phyloP scores from a whole-genome alignment of 163 green algal genomes.

The Volvox carteri region DNA sequence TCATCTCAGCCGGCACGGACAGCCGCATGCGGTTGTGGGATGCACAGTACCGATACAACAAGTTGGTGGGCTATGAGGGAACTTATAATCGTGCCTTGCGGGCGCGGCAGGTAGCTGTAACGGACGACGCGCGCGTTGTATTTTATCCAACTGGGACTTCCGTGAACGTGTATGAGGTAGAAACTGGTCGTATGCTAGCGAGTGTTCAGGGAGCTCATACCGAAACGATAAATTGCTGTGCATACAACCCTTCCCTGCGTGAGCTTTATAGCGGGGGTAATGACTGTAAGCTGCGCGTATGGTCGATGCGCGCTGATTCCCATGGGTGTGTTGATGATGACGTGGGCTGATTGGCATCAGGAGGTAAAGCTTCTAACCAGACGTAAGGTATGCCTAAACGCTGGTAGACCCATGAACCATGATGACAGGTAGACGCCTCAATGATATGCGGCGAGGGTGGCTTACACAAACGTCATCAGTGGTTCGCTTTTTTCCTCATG shows the following conservation, averaged over 20 bases:
- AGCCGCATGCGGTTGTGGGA: constrained; percentile 88
- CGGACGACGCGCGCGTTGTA: constrained; percentile 70
- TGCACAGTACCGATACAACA: constrained; percentile 69
- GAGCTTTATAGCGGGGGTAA: constrained; percentile 84
- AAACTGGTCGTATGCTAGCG: constrained; percentile 65
- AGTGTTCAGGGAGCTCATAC: constrained; percentile 76
- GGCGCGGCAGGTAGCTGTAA: constrained; percentile 76
- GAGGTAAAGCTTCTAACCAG: too few species aligned
- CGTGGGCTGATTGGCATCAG: too few species aligned
- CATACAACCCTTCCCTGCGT: constrained; percentile 71
- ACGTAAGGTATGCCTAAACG: too few species aligned
- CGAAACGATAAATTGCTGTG: constrained; percentile 82
- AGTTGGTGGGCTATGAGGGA: constrained; percentile 83
- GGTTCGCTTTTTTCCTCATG: too few species aligned
- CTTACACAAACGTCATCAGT: too few species aligned
- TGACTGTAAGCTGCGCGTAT: constrained; percentile 73
- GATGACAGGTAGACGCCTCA: too few species aligned
- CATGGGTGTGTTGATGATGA: constrained; percentile 7
- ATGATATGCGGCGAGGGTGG: too few species aligned
- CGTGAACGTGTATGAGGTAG: constrained; percentile 76
- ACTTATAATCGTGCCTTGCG: constrained; percentile 77
- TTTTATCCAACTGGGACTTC: constrained; percentile 84
- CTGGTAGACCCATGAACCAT: too few species aligned
- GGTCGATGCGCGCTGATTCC: neutral
- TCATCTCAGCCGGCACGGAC: constrained; percentile 86